These are phyloP conservation scores for Lipomyces kockii DNA, from an alignment of 805 yeast genomes.

Conservation along the genomic window DNA sequence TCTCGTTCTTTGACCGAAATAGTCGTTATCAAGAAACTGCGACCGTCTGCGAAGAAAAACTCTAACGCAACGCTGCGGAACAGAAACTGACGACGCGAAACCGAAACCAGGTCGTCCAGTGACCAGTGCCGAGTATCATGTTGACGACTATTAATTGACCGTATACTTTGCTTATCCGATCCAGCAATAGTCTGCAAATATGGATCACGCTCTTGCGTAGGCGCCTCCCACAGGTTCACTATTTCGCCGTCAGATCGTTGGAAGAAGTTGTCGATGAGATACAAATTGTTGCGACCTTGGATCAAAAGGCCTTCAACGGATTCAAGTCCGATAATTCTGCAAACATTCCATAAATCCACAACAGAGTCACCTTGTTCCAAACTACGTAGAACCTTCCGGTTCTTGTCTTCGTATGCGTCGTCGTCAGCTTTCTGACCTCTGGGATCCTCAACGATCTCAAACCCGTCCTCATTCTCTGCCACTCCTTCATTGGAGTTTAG, in stretches of 20 bases:
- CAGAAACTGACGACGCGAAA: constrained; percentile 75
- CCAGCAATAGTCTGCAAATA: constrained; percentile 68
- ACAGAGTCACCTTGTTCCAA: constrained; percentile 73
- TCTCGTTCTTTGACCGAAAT: constrained; percentile 60
- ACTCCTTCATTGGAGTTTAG: constrained; percentile 24
- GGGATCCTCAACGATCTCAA: constrained; percentile 40
- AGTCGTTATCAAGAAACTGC: constrained; percentile 71
- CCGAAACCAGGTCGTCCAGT: constrained; percentile 60
- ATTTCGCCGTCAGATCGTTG: constrained; percentile 58
- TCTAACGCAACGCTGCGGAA: constrained; percentile 82
- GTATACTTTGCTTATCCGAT: constrained; percentile 42
- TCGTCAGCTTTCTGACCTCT: constrained; percentile 39
- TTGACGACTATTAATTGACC: constrained; percentile 17
- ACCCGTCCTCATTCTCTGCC: constrained; percentile 40
- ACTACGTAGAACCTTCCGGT: constrained; percentile 73
- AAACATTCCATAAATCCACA: constrained; percentile 72
- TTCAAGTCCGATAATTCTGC: constrained; percentile 76
- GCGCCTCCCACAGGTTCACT: constrained; percentile 68
- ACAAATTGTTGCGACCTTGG: constrained; percentile 65
- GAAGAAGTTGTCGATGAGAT: constrained; percentile 71
- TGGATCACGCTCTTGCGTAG: constrained; percentile 65
- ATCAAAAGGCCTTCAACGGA: constrained; percentile 77
- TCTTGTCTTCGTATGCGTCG: constrained; percentile 58
- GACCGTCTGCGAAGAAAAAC: constrained; percentile 72
- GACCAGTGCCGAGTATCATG: constrained; percentile 55